phyloP scores from a whole-genome alignment of 2,329 filamentous ascomycete genomes.

The Epichloe bromicola region DNA sequence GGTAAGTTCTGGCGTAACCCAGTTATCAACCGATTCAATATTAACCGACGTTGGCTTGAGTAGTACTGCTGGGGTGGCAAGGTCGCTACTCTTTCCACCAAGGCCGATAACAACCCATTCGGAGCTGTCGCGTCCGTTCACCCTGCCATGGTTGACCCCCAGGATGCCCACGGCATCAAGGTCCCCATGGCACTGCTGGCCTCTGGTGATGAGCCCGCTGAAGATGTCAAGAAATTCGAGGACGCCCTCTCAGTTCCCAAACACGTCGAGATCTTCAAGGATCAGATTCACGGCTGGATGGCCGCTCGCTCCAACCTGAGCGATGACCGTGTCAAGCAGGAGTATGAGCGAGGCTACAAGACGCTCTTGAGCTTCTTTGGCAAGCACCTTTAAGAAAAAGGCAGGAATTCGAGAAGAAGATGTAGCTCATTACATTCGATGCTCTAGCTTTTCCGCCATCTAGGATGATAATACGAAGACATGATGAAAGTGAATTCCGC shows the following conservation, averaged over 20 bases:
- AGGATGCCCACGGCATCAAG: slow-evolving; percentile 46
- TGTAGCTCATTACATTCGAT: too few relatives aligned
- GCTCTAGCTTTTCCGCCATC: too few relatives aligned
- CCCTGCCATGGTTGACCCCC: slow-evolving; percentile 49
- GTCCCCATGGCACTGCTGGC: slow-evolving; percentile 51
- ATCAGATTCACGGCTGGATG: slow-evolving; percentile 66
- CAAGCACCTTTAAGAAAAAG: slow-evolving; percentile 27
- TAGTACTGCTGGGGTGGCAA: slow-evolving; percentile 62
- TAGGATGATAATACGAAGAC: too few relatives aligned
- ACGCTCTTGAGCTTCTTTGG: slow-evolving; percentile 44
- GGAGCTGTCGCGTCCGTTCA: slow-evolving; percentile 38
- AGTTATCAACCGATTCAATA: not conserved
- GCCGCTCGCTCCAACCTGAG: slow-evolving; percentile 48
- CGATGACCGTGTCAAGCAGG: slow-evolving; percentile 43
- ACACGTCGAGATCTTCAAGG: slow-evolving; percentile 51
- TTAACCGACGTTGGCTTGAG: not conserved
- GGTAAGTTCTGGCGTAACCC: slow-evolving; percentile 23
- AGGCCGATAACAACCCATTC: slow-evolving; percentile 41
- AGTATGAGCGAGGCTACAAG: slow-evolving; percentile 50
- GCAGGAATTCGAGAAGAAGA: too few relatives aligned
- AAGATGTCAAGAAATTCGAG: slow-evolving; percentile 43
- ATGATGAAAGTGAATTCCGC: too few relatives aligned
- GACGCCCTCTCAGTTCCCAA: slow-evolving; percentile 39
- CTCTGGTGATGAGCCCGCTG: slow-evolving; percentile 48
- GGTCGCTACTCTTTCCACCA: slow-evolving; percentile 39